Percentiles rank a stretch among this genome's conserved stretches.
Conservation (phyloP, 805 yeast genomes). For the Yamadazyma tumulicola region DNA sequence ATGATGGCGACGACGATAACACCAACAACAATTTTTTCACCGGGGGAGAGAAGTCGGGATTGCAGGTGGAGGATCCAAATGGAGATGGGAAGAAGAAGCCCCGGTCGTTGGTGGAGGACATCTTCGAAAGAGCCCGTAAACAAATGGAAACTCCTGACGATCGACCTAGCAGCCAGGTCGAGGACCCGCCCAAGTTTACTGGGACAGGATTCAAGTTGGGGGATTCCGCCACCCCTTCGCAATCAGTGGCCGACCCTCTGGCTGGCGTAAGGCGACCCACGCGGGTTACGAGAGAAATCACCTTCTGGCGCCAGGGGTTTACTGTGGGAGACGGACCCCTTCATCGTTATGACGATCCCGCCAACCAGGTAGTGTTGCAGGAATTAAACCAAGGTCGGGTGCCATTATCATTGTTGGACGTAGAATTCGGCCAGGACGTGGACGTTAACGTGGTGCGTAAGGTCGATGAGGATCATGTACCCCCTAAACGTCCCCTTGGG, state of each 20-base stretch:
- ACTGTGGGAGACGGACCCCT: constrained; percentile 90
- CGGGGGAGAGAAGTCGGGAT: constrained; percentile 71
- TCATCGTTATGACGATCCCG: constrained; percentile 87
- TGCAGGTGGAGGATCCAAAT: constrained; percentile 76
- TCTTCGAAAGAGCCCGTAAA: constrained; percentile 58
- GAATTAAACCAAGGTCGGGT: constrained; percentile 89
- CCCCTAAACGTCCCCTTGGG: constrained; percentile 59
- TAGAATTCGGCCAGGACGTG: constrained; percentile 87
- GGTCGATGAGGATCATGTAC: constrained; percentile 72
- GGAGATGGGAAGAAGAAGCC: constrained; percentile 34
- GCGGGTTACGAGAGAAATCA: constrained; percentile 74
- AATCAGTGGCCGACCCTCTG: constrained; percentile 30
- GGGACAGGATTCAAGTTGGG: constrained; percentile 56
- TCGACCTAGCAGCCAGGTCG: constrained; percentile 31
- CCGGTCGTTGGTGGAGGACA: constrained; percentile 57
- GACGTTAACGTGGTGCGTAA: constrained; percentile 83
- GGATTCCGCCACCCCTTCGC: constrained; percentile 39
- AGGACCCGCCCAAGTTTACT: constrained; percentile 28
- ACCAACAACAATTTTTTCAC: constrained; percentile 57
- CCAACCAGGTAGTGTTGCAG: constrained; percentile 70
- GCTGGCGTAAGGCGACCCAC: constrained; percentile 20
- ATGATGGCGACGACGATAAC: constrained; percentile 51
- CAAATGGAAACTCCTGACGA: constrained; percentile 38
- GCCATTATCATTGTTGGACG: constrained; percentile 78
- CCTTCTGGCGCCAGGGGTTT: constrained; percentile 96